These are phyloP conservation scores for Gigaspora rosea DNA, from an alignment of 192 early-diverging fungal genomes.

Conservation along the genomic window DNA sequence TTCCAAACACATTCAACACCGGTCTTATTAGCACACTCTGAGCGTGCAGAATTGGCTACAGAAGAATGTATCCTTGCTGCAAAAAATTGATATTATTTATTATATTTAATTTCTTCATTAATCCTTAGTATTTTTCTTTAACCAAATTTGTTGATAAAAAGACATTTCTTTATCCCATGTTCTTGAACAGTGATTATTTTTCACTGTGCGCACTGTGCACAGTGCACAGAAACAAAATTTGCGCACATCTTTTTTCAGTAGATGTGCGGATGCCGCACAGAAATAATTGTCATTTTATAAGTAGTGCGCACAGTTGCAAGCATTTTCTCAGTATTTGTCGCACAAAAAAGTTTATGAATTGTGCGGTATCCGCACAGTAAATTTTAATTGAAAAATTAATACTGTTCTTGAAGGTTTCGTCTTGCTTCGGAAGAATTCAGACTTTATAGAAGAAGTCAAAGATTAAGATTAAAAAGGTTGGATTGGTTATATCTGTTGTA, in stretches of 20 bases:
- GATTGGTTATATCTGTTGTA: neutral
- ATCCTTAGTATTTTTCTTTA: neutral
- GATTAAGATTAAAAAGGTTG: conserved; percentile 33
- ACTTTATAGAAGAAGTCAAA: conserved; percentile 74
- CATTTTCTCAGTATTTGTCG: too few species aligned
- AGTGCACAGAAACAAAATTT: too few species aligned
- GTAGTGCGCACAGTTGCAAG: too few species aligned
- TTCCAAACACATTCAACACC: conserved; percentile 99
- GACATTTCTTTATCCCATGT: conserved; percentile 78
- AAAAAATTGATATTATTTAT: neutral
- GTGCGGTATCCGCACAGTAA: too few species aligned
- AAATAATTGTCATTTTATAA: too few species aligned
- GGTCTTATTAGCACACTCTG: conserved; percentile 92
- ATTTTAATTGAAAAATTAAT: too few species aligned
- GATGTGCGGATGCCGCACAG: too few species aligned
- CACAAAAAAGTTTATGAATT: too few species aligned
- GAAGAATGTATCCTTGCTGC: conserved; percentile 73
- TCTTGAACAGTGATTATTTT: too few species aligned
- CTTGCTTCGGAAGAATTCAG: conserved; percentile 91
- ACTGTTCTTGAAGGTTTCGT: conserved; percentile 99
- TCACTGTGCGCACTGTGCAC: too few species aligned
- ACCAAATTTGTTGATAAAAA: conserved; percentile 7
- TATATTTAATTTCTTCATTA: neutral
- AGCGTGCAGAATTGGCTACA: conserved; percentile 96
- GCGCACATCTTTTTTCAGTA: too few species aligned